A percentile compares a stretch with the other conserved stretches of the same genome.
phyloP scores from a whole-genome alignment of 495 filamentous ascomycete species.

The Penicillium goetzii region DNA sequence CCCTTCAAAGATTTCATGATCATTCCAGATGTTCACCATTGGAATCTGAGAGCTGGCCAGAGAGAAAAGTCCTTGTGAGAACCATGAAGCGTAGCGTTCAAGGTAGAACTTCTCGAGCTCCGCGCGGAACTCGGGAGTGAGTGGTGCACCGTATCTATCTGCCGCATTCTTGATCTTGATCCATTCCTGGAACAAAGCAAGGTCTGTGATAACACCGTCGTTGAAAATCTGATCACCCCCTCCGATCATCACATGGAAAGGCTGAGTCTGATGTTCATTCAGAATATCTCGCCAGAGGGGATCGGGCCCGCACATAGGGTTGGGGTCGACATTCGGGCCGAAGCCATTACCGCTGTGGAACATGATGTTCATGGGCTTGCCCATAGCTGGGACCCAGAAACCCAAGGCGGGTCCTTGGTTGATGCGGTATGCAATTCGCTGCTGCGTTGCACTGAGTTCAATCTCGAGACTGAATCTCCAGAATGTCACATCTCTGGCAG shows the following conservation, averaged over 20 bases:
- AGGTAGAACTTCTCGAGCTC: constrained; percentile 89
- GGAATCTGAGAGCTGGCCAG: constrained; percentile 94
- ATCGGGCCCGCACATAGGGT: constrained; percentile 86
- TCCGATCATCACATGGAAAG: constrained; percentile 98
- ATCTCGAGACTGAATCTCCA: constrained; percentile 96
- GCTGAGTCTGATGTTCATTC: constrained; percentile 86
- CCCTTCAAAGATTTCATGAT: constrained; percentile 97
- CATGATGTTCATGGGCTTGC: constrained; percentile 96
- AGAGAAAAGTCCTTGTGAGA: constrained; percentile 91
- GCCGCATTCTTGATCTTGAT: constrained; percentile 75
- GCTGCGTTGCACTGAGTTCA: constrained; percentile 74
- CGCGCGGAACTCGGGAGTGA: constrained; percentile 75
- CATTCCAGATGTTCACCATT: constrained; percentile 98
- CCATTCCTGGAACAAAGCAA: constrained; percentile 78
- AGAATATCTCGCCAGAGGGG: constrained; percentile 96
- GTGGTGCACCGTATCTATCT: constrained; percentile 73
- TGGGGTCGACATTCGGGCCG: constrained; percentile 73
- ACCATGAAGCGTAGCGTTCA: constrained; percentile 86
- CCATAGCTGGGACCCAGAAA: constrained; percentile 91
- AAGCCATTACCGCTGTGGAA: constrained; percentile 98
- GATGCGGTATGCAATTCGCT: constrained; percentile 92
- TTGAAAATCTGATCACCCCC: constrained; percentile 98
- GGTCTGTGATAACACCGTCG: constrained; percentile 75
- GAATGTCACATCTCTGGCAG: constrained; percentile 87
- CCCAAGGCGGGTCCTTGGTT: constrained; percentile 86